Conservation (phyloP, 169 alveolate species). For the Cryptosporidium meleagridis region DNA sequence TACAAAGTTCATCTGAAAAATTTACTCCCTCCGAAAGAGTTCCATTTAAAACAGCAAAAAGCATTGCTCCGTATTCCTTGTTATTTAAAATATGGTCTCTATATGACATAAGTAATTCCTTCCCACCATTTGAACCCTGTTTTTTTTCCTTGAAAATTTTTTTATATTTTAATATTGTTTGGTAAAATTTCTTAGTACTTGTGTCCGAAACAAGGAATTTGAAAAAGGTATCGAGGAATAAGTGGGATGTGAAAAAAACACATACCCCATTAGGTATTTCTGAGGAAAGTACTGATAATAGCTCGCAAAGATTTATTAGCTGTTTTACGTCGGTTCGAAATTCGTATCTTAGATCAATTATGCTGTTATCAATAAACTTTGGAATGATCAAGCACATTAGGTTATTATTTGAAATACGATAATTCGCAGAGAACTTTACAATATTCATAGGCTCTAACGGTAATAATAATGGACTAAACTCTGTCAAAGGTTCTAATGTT, state of each 20-base stretch:
- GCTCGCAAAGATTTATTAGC: conserved; percentile 72
- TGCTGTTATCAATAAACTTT: background rate
- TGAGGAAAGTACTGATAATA: conserved; percentile 73
- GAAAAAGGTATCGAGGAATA: conserved; percentile 76
- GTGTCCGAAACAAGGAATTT: conserved; percentile 68
- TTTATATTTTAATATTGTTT: conserved; percentile 63
- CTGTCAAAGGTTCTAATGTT: conserved; percentile 83
- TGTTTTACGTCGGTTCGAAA: conserved; percentile 76
- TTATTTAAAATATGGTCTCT: conserved; percentile 14
- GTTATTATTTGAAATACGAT: conserved; percentile 70
- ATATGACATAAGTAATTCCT: conserved; percentile 40
- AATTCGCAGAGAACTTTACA: conserved; percentile 48
- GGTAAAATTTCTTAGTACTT: conserved; percentile 8
- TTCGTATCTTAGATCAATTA: conserved; percentile 79
- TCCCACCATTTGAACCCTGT: conserved; percentile 27
- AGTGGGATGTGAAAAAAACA: conserved; percentile 83
- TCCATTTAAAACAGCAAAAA: conserved; percentile 93
- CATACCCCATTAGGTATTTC: conserved; percentile 83
- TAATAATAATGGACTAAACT: conserved; percentile 76
- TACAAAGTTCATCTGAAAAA: conserved; percentile 93
- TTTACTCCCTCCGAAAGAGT: conserved; percentile 96
- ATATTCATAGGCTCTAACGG: conserved; percentile 7
- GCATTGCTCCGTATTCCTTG: conserved; percentile 84
- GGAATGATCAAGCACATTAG: conserved; percentile 41
- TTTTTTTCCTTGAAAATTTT: conserved; percentile 76